phyloP scores from a whole-genome alignment of 352 stramenopile species.

The Discostella stelligera region DNA sequence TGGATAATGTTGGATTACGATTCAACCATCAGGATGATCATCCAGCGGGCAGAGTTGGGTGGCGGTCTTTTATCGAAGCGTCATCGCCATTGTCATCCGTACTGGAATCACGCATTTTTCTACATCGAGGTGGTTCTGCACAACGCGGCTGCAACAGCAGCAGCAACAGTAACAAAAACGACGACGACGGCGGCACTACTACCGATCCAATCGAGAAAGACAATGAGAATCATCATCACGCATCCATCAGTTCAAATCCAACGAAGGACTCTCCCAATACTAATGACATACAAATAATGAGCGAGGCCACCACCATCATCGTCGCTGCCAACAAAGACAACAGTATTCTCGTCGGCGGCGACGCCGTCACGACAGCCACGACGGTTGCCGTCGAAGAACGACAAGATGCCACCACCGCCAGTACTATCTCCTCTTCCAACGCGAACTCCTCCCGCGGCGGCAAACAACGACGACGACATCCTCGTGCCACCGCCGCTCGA shows the following conservation, averaged over 20 bases:
- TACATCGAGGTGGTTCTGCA: background rate
- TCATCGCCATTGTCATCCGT: constrained; percentile 23
- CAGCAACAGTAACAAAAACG: background rate
- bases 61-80: constrained; percentile 42
- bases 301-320: too few relatives aligned
- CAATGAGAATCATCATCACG: too few relatives aligned
- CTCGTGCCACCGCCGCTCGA: background rate
- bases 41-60: too few relatives aligned
- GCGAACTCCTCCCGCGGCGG: background rate
- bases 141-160: background rate
- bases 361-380: background rate
- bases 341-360: background rate
- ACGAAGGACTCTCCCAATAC: background rate
- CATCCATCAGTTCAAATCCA: too few relatives aligned
- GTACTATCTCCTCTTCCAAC: background rate
- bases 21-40: too few relatives aligned
- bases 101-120: background rate
- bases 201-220: too few relatives aligned
- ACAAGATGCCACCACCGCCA: background rate
- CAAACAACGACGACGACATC: too few relatives aligned
- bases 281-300: too few relatives aligned
- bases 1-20: too few relatives aligned
- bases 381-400: background rate
- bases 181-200: background rate
- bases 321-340: background rate